phyloP scores from a whole-genome alignment of 805 yeast genomes.

The baker's yeast (Saccharomyces cerevisiae) region DNA sequence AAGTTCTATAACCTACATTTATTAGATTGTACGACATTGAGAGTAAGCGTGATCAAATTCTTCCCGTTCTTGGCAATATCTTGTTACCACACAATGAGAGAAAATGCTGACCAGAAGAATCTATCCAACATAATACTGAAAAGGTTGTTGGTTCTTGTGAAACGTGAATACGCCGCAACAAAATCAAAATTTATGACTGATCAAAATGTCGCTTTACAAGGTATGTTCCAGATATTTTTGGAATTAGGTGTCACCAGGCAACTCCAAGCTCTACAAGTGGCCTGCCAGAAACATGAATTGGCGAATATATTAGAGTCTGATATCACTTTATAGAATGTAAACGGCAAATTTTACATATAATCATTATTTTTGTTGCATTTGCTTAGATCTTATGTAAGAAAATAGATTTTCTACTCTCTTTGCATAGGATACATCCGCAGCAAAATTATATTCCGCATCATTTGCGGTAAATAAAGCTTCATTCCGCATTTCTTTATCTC shows the following conservation, averaged over 20 bases:
- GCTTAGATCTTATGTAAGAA: background rate
- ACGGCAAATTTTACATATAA: background rate
- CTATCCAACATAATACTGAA: background rate
- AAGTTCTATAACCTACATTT: slow-evolving; percentile 21
- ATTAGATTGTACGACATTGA: slow-evolving; percentile 1
- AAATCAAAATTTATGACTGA: background rate
- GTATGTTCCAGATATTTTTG: background rate
- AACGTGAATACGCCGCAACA: background rate
- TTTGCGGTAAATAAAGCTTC: background rate
- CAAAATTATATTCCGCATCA: background rate
- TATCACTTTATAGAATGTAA: background rate
- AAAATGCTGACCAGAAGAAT: background rate
- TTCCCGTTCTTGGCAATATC: slow-evolving; percentile 34
- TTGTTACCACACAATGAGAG: background rate
- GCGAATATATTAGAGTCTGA: background rate
- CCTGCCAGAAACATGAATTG: background rate
- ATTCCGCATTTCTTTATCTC: background rate
- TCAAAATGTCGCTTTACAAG: background rate
- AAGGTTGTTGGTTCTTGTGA: background rate
- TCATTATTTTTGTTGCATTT: background rate
- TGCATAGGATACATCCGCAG: background rate
- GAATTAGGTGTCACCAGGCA: background rate
- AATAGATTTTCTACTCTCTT: background rate
- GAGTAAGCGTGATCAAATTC: slow-evolving; percentile 26
- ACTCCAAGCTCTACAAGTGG: background rate